phyloP scores from a whole-genome alignment of 2,329 filamentous ascomycete species.

The Alternaria brassicicola region DNA sequence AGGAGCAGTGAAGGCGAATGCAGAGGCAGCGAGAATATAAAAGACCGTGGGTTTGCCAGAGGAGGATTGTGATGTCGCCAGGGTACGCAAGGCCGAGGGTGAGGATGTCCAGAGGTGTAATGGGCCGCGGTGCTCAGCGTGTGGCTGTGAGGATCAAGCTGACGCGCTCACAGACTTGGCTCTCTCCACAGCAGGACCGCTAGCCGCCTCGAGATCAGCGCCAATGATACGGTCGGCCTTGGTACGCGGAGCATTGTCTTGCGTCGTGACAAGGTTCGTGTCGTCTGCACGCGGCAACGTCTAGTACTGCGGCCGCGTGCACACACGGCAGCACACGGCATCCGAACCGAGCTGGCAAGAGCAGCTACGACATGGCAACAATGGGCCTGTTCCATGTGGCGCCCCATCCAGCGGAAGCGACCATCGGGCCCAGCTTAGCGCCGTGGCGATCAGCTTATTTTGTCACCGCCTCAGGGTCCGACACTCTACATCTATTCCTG shows the following conservation, averaged over 20 bases:
- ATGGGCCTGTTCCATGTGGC: conserved; percentile 6
- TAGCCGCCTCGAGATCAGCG: conserved; percentile 21
- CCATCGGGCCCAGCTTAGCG: conserved; percentile 17
- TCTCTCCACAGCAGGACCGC: conserved; percentile 16
- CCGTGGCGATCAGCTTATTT: conserved; percentile 24
- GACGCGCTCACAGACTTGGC: conserved; percentile 22
- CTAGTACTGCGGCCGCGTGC: neutral
- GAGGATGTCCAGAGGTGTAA: conserved; percentile 13
- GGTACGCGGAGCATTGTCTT: conserved; percentile 3
- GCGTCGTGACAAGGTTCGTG: conserved; percentile 8
- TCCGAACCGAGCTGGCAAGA: neutral
- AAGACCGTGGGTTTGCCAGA: conserved; percentile 15
- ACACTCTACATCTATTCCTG: conserved; percentile 26
- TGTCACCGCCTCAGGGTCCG: conserved; percentile 23
- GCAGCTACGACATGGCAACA: neutral
- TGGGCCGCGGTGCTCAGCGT: conserved; percentile 8
- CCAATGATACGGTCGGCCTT: conserved; percentile 6
- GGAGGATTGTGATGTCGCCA: conserved; percentile 6
- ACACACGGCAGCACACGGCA: neutral
- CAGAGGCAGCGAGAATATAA: conserved; percentile 13
- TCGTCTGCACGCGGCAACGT: neutral
- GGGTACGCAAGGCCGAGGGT: conserved; percentile 22
- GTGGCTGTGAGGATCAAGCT: conserved; percentile 21
- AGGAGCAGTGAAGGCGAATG: conserved; percentile 16
- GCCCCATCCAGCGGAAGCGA: conserved; percentile 10